Conservation (phyloP, 2,329 filamentous ascomycete species). For the Claviceps monticola region DNA sequence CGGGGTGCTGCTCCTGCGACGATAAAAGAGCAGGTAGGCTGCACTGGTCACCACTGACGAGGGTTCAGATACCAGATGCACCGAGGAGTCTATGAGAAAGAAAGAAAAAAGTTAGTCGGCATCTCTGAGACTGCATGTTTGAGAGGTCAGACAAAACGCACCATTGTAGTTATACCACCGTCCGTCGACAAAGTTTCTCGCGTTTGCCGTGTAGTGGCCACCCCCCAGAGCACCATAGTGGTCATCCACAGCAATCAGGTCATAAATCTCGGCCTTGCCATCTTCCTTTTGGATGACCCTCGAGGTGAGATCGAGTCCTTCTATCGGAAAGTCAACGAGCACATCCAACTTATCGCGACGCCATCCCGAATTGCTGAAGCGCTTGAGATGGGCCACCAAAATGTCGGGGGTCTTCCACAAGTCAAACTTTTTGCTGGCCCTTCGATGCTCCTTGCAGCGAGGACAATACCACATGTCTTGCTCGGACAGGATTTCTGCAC, state of each 20-base stretch:
- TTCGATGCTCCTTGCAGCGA: conserved; percentile 82
- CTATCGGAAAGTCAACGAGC: conserved; percentile 79
- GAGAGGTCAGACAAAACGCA: conserved; percentile 28
- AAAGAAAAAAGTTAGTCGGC: background rate
- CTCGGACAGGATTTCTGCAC: conserved; percentile 84
- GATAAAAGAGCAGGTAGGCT: conserved; percentile 93
- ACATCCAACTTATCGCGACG: conserved; percentile 87
- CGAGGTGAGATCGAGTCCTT: conserved; percentile 68
- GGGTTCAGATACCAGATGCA: conserved; percentile 46
- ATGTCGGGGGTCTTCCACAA: conserved; percentile 96
- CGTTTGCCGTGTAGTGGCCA: conserved; percentile 90
- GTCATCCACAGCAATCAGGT: conserved; percentile 90
- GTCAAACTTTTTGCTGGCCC: conserved; percentile 91
- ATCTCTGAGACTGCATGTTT: too few relatives aligned
- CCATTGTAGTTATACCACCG: conserved; percentile 97
- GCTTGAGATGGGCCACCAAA: conserved; percentile 85
- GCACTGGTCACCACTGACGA: conserved; percentile 54
- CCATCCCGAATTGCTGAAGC: conserved; percentile 74
- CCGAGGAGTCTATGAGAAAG: conserved; percentile 52
- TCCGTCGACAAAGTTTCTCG: conserved; percentile 78
- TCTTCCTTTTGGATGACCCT: conserved; percentile 69
- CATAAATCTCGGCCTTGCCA: conserved; percentile 74
- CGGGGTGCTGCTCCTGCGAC: conserved; percentile 61
- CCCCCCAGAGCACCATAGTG: conserved; percentile 89
- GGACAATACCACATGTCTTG: conserved; percentile 98